Conservation (phyloP, 495 filamentous ascomycete genomes). For the Xylaria grammica region DNA sequence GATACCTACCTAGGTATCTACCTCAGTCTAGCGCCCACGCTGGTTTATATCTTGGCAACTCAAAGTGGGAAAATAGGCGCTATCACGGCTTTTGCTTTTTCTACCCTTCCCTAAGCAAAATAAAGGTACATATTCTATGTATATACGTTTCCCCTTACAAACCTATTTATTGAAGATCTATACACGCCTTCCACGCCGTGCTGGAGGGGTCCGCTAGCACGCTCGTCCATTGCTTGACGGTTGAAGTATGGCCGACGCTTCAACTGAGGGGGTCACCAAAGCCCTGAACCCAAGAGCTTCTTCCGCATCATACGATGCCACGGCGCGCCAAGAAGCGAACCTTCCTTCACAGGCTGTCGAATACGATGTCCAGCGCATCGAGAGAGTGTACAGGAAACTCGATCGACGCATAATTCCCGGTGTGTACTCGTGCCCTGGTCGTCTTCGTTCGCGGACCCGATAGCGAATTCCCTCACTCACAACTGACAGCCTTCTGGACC, state of each 20-base stretch:
- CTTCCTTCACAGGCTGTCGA: slow-evolving; percentile 37
- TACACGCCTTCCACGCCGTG: neutral
- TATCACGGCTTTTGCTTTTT: neutral
- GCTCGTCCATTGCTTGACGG: slow-evolving; percentile 56
- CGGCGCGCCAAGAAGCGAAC: slow-evolving; percentile 22
- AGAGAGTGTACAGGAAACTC: slow-evolving; percentile 75
- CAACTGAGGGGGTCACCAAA: slow-evolving; percentile 36
- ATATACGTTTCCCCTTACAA: too few species aligned
- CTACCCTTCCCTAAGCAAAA: neutral
- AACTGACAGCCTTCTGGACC: slow-evolving; percentile 76
- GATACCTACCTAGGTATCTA: neutral
- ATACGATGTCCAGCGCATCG: slow-evolving; percentile 60
- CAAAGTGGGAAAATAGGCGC: slow-evolving; percentile 6
- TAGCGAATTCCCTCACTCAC: slow-evolving; percentile 20
- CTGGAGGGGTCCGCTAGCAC: slow-evolving; percentile 22
- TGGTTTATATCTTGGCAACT: neutral
- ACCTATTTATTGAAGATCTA: neutral
- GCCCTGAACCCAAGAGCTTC: slow-evolving; percentile 25
- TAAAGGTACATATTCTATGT: too few species aligned
- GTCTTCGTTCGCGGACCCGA: neutral
- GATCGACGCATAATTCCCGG: slow-evolving; percentile 83
- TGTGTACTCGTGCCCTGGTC: slow-evolving; percentile 29
- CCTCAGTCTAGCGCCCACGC: neutral
- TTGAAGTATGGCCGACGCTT: slow-evolving; percentile 51
- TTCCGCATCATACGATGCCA: slow-evolving; percentile 26